Conservation (phyloP, 345 rosid species). For the Mercurialis annua region DNA sequence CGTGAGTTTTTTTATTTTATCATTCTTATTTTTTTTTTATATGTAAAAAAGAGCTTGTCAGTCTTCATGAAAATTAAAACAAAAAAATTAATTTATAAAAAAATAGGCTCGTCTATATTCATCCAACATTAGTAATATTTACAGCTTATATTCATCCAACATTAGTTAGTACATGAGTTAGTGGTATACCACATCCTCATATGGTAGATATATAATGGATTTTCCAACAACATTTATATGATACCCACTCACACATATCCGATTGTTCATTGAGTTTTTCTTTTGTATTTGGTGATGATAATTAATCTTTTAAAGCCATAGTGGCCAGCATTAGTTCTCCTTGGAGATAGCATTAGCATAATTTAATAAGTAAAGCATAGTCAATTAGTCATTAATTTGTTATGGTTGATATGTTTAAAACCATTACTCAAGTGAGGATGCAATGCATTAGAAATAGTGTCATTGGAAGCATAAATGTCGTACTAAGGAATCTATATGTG, state of each 20-base stretch:
- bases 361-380: not conserved
- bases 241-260: slow-evolving; percentile 3
- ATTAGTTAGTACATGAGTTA: not conserved
- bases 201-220: slow-evolving; percentile 3
- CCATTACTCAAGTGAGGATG: no score
- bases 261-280: not conserved
- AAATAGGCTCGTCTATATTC: no score
- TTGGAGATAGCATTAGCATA: not conserved
- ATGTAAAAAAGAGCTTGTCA: no score
- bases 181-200: slow-evolving; percentile 14
- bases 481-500: no score
- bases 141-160: no score
- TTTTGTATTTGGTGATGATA: not conserved
- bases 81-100: no score
- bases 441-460: not conserved
- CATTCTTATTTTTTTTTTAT: no score
- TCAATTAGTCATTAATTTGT: no score
- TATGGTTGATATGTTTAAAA: no score
- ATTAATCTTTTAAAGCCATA: not conserved
- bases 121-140: no score
- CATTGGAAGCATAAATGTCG: not conserved
- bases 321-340: slow-evolving; percentile 4
- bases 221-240: slow-evolving; percentile 9
- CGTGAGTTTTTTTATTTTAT: no score
- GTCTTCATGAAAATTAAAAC: no score